phyloP scores from a whole-genome alignment of 2,329 filamentous ascomycete species.

The Aaosphaeria pasadenensis region DNA sequence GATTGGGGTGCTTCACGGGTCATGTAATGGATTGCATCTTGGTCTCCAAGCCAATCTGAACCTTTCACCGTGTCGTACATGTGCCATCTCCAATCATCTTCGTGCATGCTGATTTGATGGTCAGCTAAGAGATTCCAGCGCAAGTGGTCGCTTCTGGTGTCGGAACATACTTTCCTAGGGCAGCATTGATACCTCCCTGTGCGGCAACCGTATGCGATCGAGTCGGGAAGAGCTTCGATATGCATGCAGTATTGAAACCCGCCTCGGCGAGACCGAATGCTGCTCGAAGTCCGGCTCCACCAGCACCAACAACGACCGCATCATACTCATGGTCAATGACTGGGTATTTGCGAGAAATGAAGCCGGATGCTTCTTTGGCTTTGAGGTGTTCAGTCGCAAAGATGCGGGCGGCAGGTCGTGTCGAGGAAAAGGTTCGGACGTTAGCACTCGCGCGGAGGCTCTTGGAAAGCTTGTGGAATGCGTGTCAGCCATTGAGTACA shows the following conservation, averaged over 20 bases:
- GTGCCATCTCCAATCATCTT: conserved; percentile 98
- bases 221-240: conserved; percentile 63
- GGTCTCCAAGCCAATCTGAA: conserved; percentile 95
- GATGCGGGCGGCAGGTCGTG: conserved; percentile 77
- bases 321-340: conserved; percentile 99
- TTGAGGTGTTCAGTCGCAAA: conserved; percentile 81
- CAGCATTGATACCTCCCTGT: conserved; percentile 63
- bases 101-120: conserved; percentile 65
- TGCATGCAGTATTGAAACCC: conserved; percentile 63
- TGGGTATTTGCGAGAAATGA: conserved; percentile 85
- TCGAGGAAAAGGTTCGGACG: conserved; percentile 77
- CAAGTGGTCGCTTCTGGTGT: too few species aligned
- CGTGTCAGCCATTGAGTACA: conserved; percentile 28
- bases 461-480: conserved; percentile 57
- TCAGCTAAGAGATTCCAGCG: background rate
- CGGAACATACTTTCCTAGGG: conserved; percentile 60
- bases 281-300: conserved; percentile 65
- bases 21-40: conserved; percentile 99
- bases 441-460: conserved; percentile 59
- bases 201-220: conserved; percentile 65
- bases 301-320: conserved; percentile 88
- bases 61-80: conserved; percentile 99
- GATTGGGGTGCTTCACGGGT: conserved; percentile 88
- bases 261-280: conserved; percentile 63
- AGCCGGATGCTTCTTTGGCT: conserved; percentile 88